Base-by-base conservation (phyloP, 495 filamentous ascomycete genomes). In the Penicillium coprophilum region DNA sequence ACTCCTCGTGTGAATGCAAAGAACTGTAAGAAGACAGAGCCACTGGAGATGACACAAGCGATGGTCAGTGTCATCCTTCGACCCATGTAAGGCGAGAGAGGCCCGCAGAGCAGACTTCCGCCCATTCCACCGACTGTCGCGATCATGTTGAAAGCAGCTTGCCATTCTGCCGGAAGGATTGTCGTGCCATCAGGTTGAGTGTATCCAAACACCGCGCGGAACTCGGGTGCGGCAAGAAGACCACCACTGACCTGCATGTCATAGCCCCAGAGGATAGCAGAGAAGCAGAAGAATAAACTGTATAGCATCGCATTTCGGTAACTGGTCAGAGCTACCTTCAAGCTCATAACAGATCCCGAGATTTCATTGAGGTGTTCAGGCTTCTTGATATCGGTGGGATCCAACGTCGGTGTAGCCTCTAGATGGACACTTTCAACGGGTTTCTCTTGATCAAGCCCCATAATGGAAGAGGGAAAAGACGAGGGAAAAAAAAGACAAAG, bases 241-340 rank as follows among this genome's bases (percentile, higher is more conserved):
- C 69, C 65, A 2, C 72, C 71, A 38, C 69, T 77, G 38, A 77
- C 64, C 50, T 77, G 73, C 24, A 66, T 68, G 56, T 77, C 73
- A 39, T 75, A 77, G 6, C 71, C 73, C 72, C 72, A 56, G 10
- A 56, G 45, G 6, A 56, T 40, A 15, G 53, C 53, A 9, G 53
- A 56, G 44, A 56, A 48, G 32, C 53, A 56, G 34, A 56, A 56
- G 34, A 56, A 56, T 23, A 56, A 6, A 41, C 53, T 49, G 53
- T 49, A 56, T 6, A 38, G 12, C 19, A 32, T 43, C 15, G 53
- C 36, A 23, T 40, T 49, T 12, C 53, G 46, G 24, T 56, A 56
- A 12, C 21, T 40, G 13, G 32, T 23, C 13, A 56, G 45, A 10
- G 53, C 53, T 2, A 15, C n/a, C 20, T 40, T 47, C 6, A 56